Evolutionary conservation across 441 rosid species (phyloP).

Genomic region (Adansonia rubrostipa): DNA sequence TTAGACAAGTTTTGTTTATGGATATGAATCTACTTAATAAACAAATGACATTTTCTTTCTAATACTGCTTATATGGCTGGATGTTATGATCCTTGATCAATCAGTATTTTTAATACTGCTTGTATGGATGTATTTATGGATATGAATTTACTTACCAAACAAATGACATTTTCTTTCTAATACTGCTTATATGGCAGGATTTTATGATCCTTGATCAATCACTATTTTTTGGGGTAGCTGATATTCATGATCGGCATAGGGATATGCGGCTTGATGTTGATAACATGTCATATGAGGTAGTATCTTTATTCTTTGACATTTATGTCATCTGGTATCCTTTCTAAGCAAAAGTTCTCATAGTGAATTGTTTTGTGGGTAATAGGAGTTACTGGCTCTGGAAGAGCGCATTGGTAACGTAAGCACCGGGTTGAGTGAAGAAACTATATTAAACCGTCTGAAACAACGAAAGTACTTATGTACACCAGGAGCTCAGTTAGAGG

Average conservation of each 20-base stretch:
- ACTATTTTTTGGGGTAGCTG: constrained; percentile 60
- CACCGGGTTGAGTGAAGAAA: constrained; percentile 83
- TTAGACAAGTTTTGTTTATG: constrained; percentile 5
- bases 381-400: constrained; percentile 89
- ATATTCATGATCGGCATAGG: constrained; percentile 76
- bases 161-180: constrained; percentile 13
- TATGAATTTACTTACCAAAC: too few relatives aligned
- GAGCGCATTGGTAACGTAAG: constrained; percentile 90
- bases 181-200: constrained; percentile 56
- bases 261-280: constrained; percentile 98
- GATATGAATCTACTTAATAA: constrained; percentile 2
- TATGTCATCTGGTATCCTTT: neutral
- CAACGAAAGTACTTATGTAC: constrained; percentile 41
- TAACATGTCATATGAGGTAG: constrained; percentile 96
- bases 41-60: constrained; percentile 13
- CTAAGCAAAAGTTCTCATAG: neutral
- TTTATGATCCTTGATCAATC: constrained; percentile 84
- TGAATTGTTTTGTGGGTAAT: constrained; percentile 7
- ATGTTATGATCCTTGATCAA: constrained; percentile 81
- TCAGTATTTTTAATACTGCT: constrained; percentile 39
- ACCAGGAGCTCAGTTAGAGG: constrained; percentile 41
- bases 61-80: constrained; percentile 45
- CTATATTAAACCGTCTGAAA: constrained; percentile 50
- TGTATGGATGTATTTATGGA: too few relatives aligned
- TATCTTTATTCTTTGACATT: neutral